Conservation (phyloP, 306 rosid genomes). For the Trifolium repens region DNA sequence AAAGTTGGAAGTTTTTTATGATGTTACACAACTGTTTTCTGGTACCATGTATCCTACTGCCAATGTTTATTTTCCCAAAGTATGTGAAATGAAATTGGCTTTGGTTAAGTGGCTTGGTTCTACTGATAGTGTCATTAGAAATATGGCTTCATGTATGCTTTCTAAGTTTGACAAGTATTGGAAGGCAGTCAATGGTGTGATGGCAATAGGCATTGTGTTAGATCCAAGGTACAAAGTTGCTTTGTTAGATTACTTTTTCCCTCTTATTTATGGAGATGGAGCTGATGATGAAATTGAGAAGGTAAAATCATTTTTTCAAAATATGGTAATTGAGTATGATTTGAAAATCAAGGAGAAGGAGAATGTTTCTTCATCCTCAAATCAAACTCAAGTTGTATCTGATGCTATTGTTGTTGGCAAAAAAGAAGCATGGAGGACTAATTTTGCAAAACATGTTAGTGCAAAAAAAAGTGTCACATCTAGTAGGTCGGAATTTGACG, state of each 20-base stretch:
- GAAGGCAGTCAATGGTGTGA: background rate
- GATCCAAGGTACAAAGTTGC: background rate
- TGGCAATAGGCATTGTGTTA: background rate
- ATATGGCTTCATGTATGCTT: slow-evolving; percentile 8
- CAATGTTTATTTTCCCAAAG: slow-evolving; percentile 13
- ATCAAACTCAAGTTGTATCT: background rate
- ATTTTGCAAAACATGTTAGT: background rate
- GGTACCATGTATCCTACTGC: background rate
- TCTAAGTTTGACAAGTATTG: slow-evolving; percentile 8
- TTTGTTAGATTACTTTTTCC: slow-evolving; percentile 1
- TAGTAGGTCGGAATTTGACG: background rate
- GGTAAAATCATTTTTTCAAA: background rate
- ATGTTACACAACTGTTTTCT: background rate
- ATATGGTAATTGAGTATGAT: background rate
- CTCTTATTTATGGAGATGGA: background rate
- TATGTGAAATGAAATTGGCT: slow-evolving; percentile 1
- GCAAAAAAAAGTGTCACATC: background rate
- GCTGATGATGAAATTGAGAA: background rate
- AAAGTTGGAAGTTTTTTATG: background rate
- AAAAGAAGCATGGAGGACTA: background rate
- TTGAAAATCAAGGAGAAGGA: background rate
- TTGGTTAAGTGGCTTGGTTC: background rate
- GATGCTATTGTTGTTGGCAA: background rate
- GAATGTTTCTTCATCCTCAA: background rate
- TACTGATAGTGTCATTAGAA: background rate